Conservation (phyloP, 1,284 basidiomycete species). For the Amylostereum chailletii region DNA sequence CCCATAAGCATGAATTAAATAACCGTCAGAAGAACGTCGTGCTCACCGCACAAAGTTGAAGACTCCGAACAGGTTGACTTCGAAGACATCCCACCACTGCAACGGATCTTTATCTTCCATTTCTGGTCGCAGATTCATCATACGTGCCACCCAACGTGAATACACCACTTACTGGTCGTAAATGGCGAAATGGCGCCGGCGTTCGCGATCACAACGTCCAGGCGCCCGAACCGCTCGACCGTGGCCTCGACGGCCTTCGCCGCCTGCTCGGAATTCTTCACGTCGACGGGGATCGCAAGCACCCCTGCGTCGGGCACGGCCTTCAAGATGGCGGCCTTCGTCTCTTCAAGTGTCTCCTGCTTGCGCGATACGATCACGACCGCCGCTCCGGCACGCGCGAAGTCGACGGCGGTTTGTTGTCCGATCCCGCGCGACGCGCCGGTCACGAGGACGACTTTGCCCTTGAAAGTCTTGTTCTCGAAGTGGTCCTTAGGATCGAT, state of each 20-base stretch:
- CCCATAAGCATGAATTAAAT: background rate
- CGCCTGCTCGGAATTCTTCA: constrained; percentile 1
- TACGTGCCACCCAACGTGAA: background rate
- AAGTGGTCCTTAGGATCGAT: background rate
- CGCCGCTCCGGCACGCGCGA: constrained; percentile 7
- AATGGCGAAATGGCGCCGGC: constrained; percentile 1
- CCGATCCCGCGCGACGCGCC: constrained; percentile 9
- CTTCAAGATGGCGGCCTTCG: constrained; percentile 5
- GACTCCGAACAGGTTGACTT: background rate
- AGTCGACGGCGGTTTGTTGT: constrained; percentile 5
- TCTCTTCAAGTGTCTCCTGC: constrained; percentile 4
- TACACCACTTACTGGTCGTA: background rate
- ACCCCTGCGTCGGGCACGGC: background rate
- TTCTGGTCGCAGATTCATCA: background rate
- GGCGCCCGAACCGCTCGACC: constrained; percentile 6
- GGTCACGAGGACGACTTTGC: constrained; percentile 9
- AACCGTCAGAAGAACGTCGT: background rate
- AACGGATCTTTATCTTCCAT: background rate
- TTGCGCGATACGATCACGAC: constrained; percentile 4
- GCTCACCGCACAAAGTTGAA: background rate
- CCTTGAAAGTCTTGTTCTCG: constrained; percentile 4
- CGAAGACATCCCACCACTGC: background rate
- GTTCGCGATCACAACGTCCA: constrained; percentile 9
- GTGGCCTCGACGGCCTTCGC: constrained; percentile 5
- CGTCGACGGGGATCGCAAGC: background rate